These are phyloP conservation scores for Blastomyces gilchristii DNA, from an alignment of 2,329 filamentous ascomycete species.

Conservation along the genomic window DNA sequence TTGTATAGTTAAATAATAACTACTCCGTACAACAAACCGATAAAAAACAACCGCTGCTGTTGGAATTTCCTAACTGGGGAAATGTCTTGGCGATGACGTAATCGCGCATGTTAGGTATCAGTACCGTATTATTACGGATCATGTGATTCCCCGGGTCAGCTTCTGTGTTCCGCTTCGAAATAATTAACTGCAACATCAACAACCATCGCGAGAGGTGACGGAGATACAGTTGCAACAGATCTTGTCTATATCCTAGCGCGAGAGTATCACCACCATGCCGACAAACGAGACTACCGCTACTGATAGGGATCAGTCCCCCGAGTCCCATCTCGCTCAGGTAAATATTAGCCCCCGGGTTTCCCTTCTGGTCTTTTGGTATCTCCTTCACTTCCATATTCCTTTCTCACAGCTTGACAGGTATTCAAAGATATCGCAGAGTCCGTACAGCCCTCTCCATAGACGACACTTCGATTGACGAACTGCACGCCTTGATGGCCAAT, in stretches of 20 bases:
- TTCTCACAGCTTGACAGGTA: slow-evolving; percentile 16
- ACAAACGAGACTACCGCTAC: neutral
- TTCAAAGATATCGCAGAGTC: slow-evolving; percentile 27
- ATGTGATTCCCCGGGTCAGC: neutral
- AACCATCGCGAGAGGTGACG: no score
- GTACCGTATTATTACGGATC: neutral
- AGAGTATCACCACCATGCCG: neutral
- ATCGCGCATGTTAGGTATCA: neutral
- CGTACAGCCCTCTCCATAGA: slow-evolving; percentile 6
- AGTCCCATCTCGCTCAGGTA: slow-evolving; percentile 14
- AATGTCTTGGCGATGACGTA: neutral
- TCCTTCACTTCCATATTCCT: neutral
- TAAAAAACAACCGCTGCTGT: neutral
- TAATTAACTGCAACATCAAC: no score
- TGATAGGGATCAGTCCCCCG: neutral
- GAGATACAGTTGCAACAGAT: no score
- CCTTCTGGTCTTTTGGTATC: no score
- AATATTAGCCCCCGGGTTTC: neutral
- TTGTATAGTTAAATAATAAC: neutral
- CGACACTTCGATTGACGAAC: neutral
- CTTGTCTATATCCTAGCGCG: neutral
- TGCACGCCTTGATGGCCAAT: neutral
- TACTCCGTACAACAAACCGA: no score
- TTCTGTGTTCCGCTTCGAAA: no score
- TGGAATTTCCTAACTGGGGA: neutral